Evolutionary conservation across 2,329 filamentous ascomycete species (phyloP), one percentile per base, ranked within the genome.

Genomic region (Paraphaeosphaeria minitans): DNA sequence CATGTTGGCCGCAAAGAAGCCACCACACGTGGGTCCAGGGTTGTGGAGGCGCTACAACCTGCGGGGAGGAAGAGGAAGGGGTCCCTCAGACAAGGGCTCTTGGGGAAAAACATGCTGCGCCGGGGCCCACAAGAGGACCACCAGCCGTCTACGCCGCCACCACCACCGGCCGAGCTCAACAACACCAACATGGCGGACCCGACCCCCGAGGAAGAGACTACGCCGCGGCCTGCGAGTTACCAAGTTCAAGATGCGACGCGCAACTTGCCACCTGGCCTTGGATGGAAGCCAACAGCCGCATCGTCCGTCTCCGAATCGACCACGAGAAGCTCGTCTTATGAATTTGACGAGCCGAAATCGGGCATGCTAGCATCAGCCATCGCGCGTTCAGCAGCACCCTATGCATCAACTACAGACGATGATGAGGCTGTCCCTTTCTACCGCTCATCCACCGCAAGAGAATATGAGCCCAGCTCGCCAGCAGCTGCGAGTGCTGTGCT

Each of bases 11-110:
- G 21, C 49, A 29, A 47, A 57, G 48, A 53, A 53, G 35, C 22
- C 14, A 43, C 50, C 16, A 29, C 35, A 43, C 50, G 50, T 53
- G 37, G 50, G 37, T 43, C 35, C 35, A 24, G 35, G 50, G 31
- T 53, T 16, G 24, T n/a, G 33, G 33, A 39, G 58, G 81, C 79
- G 27, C 72, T 83, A 52, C 83, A 67, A 56, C 80, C 83, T 56
- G 81, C 82, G 73, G 70, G 68, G 33, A 83, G 92, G 56, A 88
- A 88, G 68, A 86, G 93, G 59, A 91, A 90, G 73, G 93, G 92
- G 4, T 97, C 93, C 12, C 81, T 97, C 74, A 86, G 93, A 59
- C 97, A 97, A 77, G 92, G 92, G 27, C 81, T 97, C 50, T 82
- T 97, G 19, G 91, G 92, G 16, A 89, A 90, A 62, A 89, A 89